Base-by-base conservation (phyloP, 495 filamentous ascomycete species). In the Aspergillus avenaceus region DNA sequence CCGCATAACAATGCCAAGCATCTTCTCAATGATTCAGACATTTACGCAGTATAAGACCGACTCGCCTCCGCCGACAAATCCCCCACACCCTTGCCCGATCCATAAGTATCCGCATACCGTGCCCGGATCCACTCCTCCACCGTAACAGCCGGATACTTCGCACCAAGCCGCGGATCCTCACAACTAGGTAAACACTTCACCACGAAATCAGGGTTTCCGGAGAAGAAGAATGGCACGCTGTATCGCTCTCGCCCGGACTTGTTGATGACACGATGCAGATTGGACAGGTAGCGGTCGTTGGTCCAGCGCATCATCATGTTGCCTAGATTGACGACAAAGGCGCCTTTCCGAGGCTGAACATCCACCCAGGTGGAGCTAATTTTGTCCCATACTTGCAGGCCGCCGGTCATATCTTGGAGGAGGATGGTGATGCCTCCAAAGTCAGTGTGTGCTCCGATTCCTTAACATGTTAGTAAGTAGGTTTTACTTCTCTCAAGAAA, bases 391-490 rank as follows among this genome's bases (percentile, higher is more conserved):
- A 80, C 72, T 47, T 77, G 66, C 26, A 78, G 63, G 3, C 76
- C 66, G 12, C 63, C 63, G 23, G 49, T 58, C 8, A 60, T 38
- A 48, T 76, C 71, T 49, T 66, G 62, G 3, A 77, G 56, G 7
- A 80, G 65, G 0, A 80, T 62, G 0, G 75, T 78, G 3, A 79
- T 59, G 12, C 60, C 66, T 18, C 74, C 73, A 61, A 69, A 80
- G 58, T 81, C 78, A 0, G 73, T 79, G 48, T 82, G 78, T 0
- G 76, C 78, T 9, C 75, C 76, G 54, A 58, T 73, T 49, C 47
- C 76, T 34, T 8, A 13, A n/a, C 11, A 13, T 19, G 16, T 34
- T 23, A 22, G 38, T 41, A 22, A 13, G 11, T 5, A 8, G 11
- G 5, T n/a, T 13, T 34, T n/a, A 34, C 29, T 5, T 8, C 12